These are phyloP conservation scores for Gynostemma pentaphyllum DNA, from an alignment of 306 rosid species.

Conservation along the genomic window DNA sequence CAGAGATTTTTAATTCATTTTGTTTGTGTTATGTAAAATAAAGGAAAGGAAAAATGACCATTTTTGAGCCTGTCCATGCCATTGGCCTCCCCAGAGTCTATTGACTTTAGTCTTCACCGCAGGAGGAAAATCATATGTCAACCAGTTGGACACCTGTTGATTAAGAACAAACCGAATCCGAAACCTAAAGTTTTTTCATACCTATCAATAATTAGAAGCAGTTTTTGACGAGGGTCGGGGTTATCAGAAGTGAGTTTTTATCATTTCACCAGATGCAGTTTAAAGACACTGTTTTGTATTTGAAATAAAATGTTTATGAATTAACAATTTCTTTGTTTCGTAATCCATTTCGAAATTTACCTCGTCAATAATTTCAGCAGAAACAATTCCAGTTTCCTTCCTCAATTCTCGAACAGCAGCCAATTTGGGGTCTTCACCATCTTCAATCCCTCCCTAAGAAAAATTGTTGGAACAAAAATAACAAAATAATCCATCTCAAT, in stretches of 20 bases:
- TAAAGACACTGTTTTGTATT: too few relatives aligned
- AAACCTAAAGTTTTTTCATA: neutral
- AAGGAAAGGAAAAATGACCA: constrained; percentile 38
- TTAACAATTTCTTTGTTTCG: too few relatives aligned
- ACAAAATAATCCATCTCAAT: neutral
- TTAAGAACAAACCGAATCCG: constrained; percentile 14
- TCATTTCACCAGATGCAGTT: too few relatives aligned
- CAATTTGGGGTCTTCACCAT: constrained; percentile 81
- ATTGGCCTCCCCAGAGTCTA: constrained; percentile 98
- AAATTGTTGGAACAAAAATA: neutral
- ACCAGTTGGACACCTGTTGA: constrained; percentile 76
- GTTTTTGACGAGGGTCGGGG: too few relatives aligned
- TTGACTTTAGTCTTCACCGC: constrained; percentile 88
- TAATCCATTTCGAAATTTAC: too few relatives aligned
- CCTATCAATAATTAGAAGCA: too few relatives aligned
- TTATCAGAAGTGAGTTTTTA: too few relatives aligned
- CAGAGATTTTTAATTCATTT: too few relatives aligned
- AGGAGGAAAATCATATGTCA: constrained; percentile 94
- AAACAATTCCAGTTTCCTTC: constrained; percentile 87
- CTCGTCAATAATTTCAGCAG: constrained; percentile 76
- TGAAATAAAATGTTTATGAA: too few relatives aligned
- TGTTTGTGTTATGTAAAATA: too few relatives aligned
- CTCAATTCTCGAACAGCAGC: constrained; percentile 83
- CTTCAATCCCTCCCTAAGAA: constrained; percentile 85
- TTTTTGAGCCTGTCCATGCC: constrained; percentile 98